A percentile compares a stretch with the other conserved stretches of the same genome.
Conservation (phyloP, 768 basidiomycete genomes). For the Russula brevipes region DNA sequence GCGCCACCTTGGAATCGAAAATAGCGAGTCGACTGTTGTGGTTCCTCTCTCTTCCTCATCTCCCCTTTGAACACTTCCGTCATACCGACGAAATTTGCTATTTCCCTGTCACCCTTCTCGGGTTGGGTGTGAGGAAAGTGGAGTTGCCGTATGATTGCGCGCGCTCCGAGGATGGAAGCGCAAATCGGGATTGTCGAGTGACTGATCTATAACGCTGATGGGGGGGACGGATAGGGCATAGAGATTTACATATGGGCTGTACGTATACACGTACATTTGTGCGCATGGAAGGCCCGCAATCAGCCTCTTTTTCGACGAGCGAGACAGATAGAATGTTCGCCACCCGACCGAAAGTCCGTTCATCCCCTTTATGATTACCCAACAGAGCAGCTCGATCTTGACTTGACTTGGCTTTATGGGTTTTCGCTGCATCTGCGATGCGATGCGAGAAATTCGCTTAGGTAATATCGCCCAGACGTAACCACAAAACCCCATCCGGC, state of each 20-base stretch:
- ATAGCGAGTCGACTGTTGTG: too few relatives aligned
- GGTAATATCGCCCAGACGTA: neutral
- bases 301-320: neutral
- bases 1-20: too few relatives aligned
- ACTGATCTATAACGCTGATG: neutral
- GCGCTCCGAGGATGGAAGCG: constrained; percentile 16
- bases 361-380: constrained; percentile 3
- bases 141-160: neutral
- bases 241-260: constrained; percentile 9
- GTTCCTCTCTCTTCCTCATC: too few relatives aligned
- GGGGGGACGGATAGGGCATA: neutral
- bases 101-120: too few relatives aligned
- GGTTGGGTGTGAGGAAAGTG: neutral
- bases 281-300: neutral
- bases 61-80: neutral
- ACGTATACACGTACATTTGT: constrained; percentile 19
- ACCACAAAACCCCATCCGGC: neutral
- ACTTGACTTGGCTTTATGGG: neutral
- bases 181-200: neutral
- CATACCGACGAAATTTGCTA: neutral
- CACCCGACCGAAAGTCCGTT: neutral
- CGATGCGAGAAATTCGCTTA: constrained; percentile 5
- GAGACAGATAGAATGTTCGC: too few relatives aligned
- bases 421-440: too few relatives aligned
- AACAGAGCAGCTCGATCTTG: neutral